Conservation (phyloP, 1,284 basidiomycete genomes). For the Mrakiaceae sp. region DNA sequence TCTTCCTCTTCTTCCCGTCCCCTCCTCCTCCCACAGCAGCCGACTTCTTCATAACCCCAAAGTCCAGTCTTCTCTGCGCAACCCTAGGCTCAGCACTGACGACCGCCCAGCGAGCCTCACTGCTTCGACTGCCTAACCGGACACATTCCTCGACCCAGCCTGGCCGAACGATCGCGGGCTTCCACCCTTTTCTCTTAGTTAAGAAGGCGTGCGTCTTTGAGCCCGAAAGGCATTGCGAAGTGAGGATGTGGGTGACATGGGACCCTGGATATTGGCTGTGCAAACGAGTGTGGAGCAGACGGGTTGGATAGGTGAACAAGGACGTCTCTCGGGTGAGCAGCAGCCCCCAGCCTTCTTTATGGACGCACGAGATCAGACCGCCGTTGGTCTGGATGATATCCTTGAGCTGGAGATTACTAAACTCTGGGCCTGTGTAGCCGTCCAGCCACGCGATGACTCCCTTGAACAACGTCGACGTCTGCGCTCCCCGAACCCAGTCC, state of each 20-base stretch:
- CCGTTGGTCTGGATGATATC: neutral
- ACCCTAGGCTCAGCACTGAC: too few relatives aligned
- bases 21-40: too few relatives aligned
- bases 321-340: neutral
- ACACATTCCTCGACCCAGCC: constrained; percentile 7
- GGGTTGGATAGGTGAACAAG: neutral
- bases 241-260: constrained; percentile 9
- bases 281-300: neutral
- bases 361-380: constrained; percentile 3
- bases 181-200: constrained; percentile 4
- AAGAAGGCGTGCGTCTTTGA: constrained; percentile 8
- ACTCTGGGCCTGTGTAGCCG: neutral
- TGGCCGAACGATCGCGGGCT: constrained; percentile 4
- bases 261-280: neutral
- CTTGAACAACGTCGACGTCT: constrained; percentile 4
- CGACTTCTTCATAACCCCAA: too few relatives aligned
- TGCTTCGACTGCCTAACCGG: neutral
- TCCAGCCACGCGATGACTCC: constrained; percentile 7
- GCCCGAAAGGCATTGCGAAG: neutral
- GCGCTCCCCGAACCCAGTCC: neutral
- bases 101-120: too few relatives aligned
- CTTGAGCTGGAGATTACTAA: constrained; percentile 7
- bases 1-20: too few relatives aligned
- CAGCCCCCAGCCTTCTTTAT: neutral
- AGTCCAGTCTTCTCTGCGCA: too few relatives aligned